These are phyloP conservation scores for Pythium brachiatum DNA, from an alignment of 352 stramenopile genomes.

Conservation along the genomic window DNA sequence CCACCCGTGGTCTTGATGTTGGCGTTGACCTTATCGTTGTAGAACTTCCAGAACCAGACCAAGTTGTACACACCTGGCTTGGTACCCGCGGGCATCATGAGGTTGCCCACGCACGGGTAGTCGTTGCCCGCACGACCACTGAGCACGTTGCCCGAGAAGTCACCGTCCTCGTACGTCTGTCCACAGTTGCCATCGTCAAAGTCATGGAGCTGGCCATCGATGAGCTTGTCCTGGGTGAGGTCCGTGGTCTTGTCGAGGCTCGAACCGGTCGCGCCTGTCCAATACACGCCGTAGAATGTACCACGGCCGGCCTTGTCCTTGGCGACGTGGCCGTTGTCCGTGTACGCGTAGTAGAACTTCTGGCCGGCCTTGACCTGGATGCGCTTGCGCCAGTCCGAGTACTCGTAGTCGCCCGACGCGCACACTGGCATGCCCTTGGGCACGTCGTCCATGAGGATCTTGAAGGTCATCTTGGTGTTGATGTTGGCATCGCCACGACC, in stretches of 20 bases:
- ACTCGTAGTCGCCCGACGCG: constrained; percentile 28
- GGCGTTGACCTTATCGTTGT: constrained; percentile 44
- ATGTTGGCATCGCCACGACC: constrained; percentile 44
- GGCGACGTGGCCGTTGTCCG: constrained; percentile 57
- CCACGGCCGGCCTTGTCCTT: constrained; percentile 56
- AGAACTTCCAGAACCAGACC: constrained; percentile 77
- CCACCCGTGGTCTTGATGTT: constrained; percentile 43
- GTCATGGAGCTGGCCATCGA: constrained; percentile 62
- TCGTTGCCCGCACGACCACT: constrained; percentile 45
- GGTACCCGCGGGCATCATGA: constrained; percentile 44
- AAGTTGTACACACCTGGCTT: constrained; percentile 54
- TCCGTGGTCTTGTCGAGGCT: constrained; percentile 45
- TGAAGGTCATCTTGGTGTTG: constrained; percentile 41
- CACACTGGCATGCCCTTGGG: constrained; percentile 33
- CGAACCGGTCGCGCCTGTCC: constrained; percentile 38
- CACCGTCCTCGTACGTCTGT: constrained; percentile 39
- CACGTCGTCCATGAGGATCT: constrained; percentile 58
- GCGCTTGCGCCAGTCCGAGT: constrained; percentile 40
- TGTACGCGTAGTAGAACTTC: constrained; percentile 62
- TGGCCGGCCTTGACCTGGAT: constrained; percentile 39
- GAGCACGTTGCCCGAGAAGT: constrained; percentile 36
- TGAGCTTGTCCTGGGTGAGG: constrained; percentile 49
- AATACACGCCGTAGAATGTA: constrained; percentile 65
- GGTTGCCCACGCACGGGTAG: constrained; percentile 50
- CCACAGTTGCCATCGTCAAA: constrained; percentile 71